phyloP scores from a whole-genome alignment of 2,329 filamentous ascomycete species.

The Claviceps paspali region DNA sequence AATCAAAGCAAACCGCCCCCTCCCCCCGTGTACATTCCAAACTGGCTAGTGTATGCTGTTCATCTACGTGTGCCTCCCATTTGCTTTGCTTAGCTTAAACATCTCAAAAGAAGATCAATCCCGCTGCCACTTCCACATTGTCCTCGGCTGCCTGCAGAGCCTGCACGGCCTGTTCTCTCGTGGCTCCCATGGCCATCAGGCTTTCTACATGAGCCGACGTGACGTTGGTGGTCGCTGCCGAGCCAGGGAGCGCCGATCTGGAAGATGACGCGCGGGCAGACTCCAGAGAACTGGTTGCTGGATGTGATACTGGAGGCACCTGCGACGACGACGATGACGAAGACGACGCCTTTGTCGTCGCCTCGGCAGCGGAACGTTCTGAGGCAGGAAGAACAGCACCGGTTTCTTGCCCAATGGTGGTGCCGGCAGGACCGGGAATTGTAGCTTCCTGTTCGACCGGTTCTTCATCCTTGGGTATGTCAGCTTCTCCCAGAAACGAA shows the following conservation, averaged over 20 bases:
- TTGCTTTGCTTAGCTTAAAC: neutral
- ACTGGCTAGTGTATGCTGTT: neutral
- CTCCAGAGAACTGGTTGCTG: constrained; percentile 8
- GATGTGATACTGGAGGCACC: constrained; percentile 9
- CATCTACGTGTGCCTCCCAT: neutral
- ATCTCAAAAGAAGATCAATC: constrained; percentile 9
- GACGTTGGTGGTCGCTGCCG: constrained; percentile 16
- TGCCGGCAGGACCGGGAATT: constrained; percentile 74
- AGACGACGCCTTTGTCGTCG: neutral
- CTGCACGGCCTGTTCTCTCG: constrained; percentile 58
- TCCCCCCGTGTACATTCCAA: neutral
- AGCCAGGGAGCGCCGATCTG: constrained; percentile 12
- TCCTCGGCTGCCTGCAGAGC: constrained; percentile 72
- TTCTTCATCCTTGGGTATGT: constrained; percentile 78
- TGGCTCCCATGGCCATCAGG: constrained; percentile 64
- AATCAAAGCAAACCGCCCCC: neutral
- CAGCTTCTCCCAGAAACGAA: constrained; percentile 77
- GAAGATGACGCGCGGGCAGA: constrained; percentile 9
- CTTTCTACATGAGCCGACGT: constrained; percentile 57
- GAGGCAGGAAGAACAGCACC: constrained; percentile 47
- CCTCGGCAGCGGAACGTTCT: constrained; percentile 9
- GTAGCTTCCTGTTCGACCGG: constrained; percentile 66
- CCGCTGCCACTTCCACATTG: constrained; percentile 52
- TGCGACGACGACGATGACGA: constrained; percentile 5
- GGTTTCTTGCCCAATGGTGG: constrained; percentile 68